phyloP scores from a whole-genome alignment of 2,329 filamentous ascomycete genomes.

The Penicillium sp. region DNA sequence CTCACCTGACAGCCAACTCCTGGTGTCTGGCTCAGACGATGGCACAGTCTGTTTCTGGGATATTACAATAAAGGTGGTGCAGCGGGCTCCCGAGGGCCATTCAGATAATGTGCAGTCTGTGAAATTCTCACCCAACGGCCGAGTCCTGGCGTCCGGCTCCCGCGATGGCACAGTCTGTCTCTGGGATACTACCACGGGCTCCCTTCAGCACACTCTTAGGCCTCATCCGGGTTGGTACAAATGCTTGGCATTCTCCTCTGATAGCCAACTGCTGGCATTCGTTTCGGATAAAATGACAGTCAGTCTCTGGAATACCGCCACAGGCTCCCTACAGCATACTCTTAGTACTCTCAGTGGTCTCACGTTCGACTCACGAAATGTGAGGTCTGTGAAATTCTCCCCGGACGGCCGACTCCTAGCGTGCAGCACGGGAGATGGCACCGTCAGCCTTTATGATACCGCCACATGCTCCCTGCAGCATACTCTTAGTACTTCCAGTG shows the following conservation, averaged over 20 bases:
- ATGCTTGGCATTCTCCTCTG: slow-evolving; percentile 5
- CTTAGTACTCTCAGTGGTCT: too few relatives aligned
- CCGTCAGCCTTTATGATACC: slow-evolving; percentile 5
- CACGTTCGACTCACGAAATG: not conserved
- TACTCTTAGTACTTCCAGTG: too few relatives aligned
- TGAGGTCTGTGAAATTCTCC: not conserved
- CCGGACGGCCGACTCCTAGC: not conserved
- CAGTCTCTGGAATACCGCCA: slow-evolving; percentile 15
- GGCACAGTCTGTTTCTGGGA: not conserved
- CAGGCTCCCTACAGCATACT: slow-evolving; percentile 12
- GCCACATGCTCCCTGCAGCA: slow-evolving; percentile 7
- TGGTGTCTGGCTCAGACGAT: not conserved
- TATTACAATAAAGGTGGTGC: too few relatives aligned
- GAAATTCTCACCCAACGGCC: too few relatives aligned
- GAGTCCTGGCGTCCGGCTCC: too few relatives aligned
- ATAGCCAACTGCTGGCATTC: slow-evolving; percentile 22
- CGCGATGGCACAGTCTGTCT: too few relatives aligned
- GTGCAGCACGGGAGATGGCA: slow-evolving; percentile 6
- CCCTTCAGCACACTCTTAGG: slow-evolving; percentile 7
- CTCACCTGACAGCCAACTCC: not conserved
- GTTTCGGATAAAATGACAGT: slow-evolving; percentile 8
- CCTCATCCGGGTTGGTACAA: too few relatives aligned
- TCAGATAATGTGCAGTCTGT: too few relatives aligned
- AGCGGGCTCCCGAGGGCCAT: too few relatives aligned
- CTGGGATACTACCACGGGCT: not conserved